Conservation (phyloP, 2,329 filamentous ascomycete genomes). For the Myriosclerotinia scirpicola region DNA sequence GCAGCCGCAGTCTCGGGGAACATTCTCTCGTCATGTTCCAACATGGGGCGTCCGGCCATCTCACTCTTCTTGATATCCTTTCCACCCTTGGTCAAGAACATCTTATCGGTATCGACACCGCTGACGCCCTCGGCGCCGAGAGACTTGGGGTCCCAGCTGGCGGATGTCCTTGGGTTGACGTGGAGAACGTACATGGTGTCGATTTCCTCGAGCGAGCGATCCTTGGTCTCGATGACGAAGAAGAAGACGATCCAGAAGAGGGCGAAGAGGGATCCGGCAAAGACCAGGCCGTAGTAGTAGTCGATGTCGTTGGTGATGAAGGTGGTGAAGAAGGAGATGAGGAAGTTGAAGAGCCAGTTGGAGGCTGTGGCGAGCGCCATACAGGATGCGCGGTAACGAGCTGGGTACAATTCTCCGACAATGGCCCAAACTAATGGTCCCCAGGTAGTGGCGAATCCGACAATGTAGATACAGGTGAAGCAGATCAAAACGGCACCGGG, state of each 20-base stretch:
- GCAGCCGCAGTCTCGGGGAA: constrained; percentile 25
- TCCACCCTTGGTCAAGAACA: constrained; percentile 27
- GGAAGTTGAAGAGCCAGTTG: constrained; percentile 70
- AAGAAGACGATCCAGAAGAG: constrained; percentile 71
- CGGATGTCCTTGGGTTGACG: constrained; percentile 47
- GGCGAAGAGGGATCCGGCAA: constrained; percentile 66
- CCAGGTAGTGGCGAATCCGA: constrained; percentile 68
- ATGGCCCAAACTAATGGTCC: constrained; percentile 69
- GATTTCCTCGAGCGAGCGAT: constrained; percentile 73
- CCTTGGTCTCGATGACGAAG: constrained; percentile 73
- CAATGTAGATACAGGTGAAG: constrained; percentile 65
- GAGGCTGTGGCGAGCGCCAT: constrained; percentile 61
- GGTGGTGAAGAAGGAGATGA: constrained; percentile 74
- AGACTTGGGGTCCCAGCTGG: constrained; percentile 35
- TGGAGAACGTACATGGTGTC: constrained; percentile 69
- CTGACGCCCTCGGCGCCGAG: constrained; percentile 28
- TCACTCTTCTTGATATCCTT: constrained; percentile 30
- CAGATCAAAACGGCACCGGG: constrained; percentile 63
- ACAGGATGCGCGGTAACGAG: constrained; percentile 58
- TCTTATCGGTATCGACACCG: constrained; percentile 25
- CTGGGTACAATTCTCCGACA: constrained; percentile 65
- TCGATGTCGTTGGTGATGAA: constrained; percentile 72
- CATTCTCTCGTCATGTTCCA: constrained; percentile 31
- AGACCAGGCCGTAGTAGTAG: constrained; percentile 66
- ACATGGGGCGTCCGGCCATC: constrained; percentile 24